Conservation (phyloP, 2,329 filamentous ascomycete genomes). For the Orbilia oligospora region DNA sequence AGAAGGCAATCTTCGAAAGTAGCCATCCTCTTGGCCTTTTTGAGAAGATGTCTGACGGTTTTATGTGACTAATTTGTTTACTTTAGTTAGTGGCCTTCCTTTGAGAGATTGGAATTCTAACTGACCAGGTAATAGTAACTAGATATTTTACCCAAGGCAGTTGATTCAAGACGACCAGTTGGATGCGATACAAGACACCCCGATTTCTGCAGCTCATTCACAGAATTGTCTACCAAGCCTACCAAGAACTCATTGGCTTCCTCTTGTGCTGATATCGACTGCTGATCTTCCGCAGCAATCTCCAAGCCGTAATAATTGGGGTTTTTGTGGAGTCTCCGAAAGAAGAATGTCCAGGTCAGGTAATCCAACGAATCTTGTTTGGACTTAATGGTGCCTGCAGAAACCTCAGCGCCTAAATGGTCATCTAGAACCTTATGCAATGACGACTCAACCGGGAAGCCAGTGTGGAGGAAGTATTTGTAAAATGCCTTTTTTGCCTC, state of each 20-base stretch:
- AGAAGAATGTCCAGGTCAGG: constrained; percentile 99
- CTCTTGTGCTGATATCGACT: constrained; percentile 85
- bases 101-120: background rate
- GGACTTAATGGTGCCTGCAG: constrained; percentile 89
- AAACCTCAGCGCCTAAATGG: constrained; percentile 94
- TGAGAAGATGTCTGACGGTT: constrained; percentile 87
- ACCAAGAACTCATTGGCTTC: constrained; percentile 96
- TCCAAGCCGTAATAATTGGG: constrained; percentile 97
- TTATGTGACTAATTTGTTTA: constrained; percentile 77
- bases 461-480: constrained; percentile 98
- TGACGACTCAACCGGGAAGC: constrained; percentile 96
- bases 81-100: background rate
- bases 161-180: constrained; percentile 90
- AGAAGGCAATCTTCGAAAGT: constrained; percentile 85
- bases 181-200: constrained; percentile 85
- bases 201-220: constrained; percentile 84
- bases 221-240: constrained; percentile 87
- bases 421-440: constrained; percentile 97
- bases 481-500: constrained; percentile 99
- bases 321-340: constrained; percentile 96
- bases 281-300: constrained; percentile 92
- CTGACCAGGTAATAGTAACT: constrained; percentile 92
- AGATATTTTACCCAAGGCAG: constrained; percentile 96
- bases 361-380: constrained; percentile 99
- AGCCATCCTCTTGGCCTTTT: constrained; percentile 80